Base-by-base conservation (phyloP, 2,329 filamentous ascomycete species). In the Fusarium mangiferae region DNA sequence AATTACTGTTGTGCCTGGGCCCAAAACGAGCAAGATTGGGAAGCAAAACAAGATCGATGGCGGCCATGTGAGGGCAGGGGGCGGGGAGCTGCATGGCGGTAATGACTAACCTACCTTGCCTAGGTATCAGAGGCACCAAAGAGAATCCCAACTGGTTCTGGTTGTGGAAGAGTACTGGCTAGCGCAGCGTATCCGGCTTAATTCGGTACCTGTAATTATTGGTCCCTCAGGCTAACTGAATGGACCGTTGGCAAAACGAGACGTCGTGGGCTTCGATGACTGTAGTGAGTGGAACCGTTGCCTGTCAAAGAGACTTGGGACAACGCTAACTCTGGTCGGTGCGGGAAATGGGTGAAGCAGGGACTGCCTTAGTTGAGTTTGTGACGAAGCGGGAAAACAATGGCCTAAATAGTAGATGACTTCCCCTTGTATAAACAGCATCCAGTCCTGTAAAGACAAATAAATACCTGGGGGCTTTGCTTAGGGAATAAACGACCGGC, bases 201-300 rank as follows among this genome's bases (percentile, higher is more conserved):
- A 54, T 54, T 54, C 24, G 51, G 51, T 28, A 54, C 24, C 24
- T n/a, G 20, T 11, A 54, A 17, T 28, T 54, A 39, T 28, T 39
- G 38, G 51, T 49, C 26, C 56, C 55, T 68, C 61, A 63, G 63
- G 65, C 62, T 66, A 61, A 24, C 55, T 60, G 54, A 57, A 55
- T 46, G 60, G 74, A 68, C 72, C 67, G 62, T 70, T 75, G 33
- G 54, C 72, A 68, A 66, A 77, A 39, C 62, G 60, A 77, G 62
- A 70, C 62, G 52, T 57, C 61, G 63, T 63, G 68, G 75, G 67
- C 68, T 72, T 74, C 42, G 46, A 51, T 63, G 62, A 57, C 68
- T 55, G 48, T 71, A 59, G 62, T 72, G 68, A 42, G 75, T 77
- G 75, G 75, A 70, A 74, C 75, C 72, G 72, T 76, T 75, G 75